A percentile compares a stretch with the other conserved stretches of the same genome.
phyloP scores from a whole-genome alignment of 1,284 basidiomycete genomes.

The Lignosus rhinocerotis region DNA sequence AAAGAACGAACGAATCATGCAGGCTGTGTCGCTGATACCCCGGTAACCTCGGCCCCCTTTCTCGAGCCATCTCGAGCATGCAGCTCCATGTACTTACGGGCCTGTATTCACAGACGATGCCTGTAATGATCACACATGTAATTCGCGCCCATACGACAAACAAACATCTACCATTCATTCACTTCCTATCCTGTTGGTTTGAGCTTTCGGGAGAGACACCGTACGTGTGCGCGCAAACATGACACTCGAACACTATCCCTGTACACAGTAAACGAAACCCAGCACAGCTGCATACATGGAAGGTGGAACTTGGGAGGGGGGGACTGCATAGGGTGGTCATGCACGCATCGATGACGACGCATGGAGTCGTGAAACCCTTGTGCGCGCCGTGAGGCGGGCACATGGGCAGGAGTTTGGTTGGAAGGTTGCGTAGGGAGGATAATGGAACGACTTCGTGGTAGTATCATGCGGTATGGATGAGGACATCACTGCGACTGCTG shows the following conservation, averaged over 20 bases:
- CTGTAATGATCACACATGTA: no score
- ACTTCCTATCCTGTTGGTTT: no score
- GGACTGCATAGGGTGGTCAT: not conserved
- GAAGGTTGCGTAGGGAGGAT: not conserved
- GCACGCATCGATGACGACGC: not conserved
- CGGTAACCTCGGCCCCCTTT: no score
- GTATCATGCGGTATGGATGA: not conserved
- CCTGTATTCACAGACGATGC: no score
- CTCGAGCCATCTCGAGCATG: no score
- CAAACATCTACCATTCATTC: no score
- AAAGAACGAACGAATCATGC: no score
- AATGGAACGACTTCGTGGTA: not conserved
- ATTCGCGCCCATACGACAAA: no score
- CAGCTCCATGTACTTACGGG: no score
- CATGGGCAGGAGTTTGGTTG: not conserved
- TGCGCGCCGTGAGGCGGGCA: not conserved
- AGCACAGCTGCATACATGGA: not conserved
- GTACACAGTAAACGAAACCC: not conserved
- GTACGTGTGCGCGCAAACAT: not conserved
- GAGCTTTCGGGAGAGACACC: not conserved
- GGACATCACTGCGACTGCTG: not conserved
- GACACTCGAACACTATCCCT: not conserved
- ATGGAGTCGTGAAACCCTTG: not conserved
- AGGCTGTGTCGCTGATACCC: no score
- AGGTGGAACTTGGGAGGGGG: not conserved